Evolutionary conservation across 345 rosid genomes (phyloP), one percentile per base, ranked within the genome.

Genomic region (Salix brachista): DNA sequence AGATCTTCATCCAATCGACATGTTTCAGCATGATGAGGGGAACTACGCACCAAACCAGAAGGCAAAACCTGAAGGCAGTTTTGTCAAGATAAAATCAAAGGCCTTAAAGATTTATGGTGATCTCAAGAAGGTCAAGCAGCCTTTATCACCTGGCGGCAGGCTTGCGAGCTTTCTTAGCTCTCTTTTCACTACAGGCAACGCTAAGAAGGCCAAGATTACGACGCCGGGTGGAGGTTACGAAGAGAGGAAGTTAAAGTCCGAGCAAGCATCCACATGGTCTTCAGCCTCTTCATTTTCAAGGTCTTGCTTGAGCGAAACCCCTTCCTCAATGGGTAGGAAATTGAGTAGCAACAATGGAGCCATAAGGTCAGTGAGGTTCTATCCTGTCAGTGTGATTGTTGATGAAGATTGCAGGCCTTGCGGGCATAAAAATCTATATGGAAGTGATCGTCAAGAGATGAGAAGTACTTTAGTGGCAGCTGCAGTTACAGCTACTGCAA

Each of bases 221-320:
- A 69, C 76, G 1, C 19, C 65, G 18, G 28, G 42, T 8, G 70
- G 36, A 42, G 64, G 66, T 36, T 54, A 46, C 1, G 65, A 80
- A 34, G 74, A 72, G n/a, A 46, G 65, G 36, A 76, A 72, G 64
- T 30, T 69, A 4, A 77, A 74, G 21, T 74, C 81, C 3, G 79
- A 75, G 77, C 83, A 71, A 5, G 66, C 71, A 41, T 77, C 84
- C 0, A 74, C 81, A 8, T 81, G 84, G 12, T 77, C 84, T 18
- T 70, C 84, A 32, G 84, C 81, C 37, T 81, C 84, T 25, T 81
- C 84, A 18, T 81, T 78, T 66, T 81, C 84, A 23, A 70, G 81
- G 75, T 81, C 84, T 23, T 81, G 84, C 71, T 65, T 81, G 30
- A 81, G 84, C 76, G 78, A 81, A 61, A 81, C 84, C 8, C 84